Conservation (phyloP, 371 early-diverging fungal species). For the Mucor lusitanicus region DNA sequence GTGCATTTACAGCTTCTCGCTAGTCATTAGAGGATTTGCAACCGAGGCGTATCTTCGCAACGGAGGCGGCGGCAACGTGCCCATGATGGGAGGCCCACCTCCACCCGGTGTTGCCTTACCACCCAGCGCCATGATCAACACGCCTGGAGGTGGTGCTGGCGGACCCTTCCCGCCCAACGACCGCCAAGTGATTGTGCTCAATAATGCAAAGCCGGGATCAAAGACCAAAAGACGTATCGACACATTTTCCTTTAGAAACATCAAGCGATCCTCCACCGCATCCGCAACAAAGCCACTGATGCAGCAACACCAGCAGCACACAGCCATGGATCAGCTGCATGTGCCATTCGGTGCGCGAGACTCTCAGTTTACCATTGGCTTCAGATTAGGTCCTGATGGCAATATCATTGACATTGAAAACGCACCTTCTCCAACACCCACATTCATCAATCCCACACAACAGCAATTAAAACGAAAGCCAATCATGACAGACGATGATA, state of each 20-base stretch:
- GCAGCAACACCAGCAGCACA: background rate
- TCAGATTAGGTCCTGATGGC: conserved; percentile 13
- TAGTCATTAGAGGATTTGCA: conserved; percentile 5
- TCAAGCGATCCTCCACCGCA: conserved; percentile 1
- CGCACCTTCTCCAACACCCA: conserved; percentile 15
- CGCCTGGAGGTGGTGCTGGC: background rate
- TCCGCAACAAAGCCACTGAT: background rate
- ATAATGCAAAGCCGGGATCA: conserved; percentile 22
- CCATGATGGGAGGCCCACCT: conserved; percentile 4
- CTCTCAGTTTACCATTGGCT: conserved; percentile 19
- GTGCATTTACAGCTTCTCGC: conserved; percentile 20
- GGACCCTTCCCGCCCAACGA: conserved; percentile 4
- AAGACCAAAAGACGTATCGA: conserved; percentile 17
- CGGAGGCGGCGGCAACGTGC: background rate
- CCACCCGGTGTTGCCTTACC: conserved; percentile 10
- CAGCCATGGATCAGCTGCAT: background rate
- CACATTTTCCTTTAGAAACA: conserved; percentile 17
- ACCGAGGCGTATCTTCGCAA: background rate
- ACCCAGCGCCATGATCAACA: conserved; percentile 11
- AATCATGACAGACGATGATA: background rate
- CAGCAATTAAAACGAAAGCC: conserved; percentile 13
- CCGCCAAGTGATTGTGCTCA: conserved; percentile 19
- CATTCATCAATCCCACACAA: background rate
- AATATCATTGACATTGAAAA: conserved; percentile 20
- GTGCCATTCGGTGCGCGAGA: conserved; percentile 3